Evolutionary conservation across 2,329 filamentous ascomycete genomes (phyloP).

Genomic region (Aspergillus amoenus): DNA sequence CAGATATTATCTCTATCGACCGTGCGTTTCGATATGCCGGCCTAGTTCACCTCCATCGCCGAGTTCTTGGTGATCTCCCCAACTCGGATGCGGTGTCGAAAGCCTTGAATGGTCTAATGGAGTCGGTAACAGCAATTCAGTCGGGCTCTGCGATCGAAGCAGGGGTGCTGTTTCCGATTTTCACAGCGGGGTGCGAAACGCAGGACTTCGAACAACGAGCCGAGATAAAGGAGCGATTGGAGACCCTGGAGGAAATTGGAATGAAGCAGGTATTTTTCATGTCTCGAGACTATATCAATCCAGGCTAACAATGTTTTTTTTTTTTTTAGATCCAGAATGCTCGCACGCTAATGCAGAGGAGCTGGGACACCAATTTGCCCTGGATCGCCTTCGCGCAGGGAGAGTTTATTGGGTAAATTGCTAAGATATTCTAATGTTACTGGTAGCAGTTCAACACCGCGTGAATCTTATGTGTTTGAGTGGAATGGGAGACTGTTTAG

Average conservation of each 20-base stretch:
- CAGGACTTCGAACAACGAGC: constrained; percentile 55
- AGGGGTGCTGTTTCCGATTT: constrained; percentile 76
- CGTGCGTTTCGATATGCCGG: constrained; percentile 78
- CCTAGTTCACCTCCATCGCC: constrained; percentile 71
- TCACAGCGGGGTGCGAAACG: constrained; percentile 77
- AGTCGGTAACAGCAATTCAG: constrained; percentile 61
- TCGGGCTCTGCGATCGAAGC: constrained; percentile 70
- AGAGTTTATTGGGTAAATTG: constrained; percentile 38
- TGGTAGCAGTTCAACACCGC: not conserved
- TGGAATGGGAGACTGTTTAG: not conserved
- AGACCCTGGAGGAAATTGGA: constrained; percentile 68
- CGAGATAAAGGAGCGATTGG: constrained; percentile 65
- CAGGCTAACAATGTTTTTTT: too few relatives aligned
- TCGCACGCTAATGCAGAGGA: constrained; percentile 41
- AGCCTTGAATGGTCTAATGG: constrained; percentile 63
- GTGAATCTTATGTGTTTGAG: not conserved
- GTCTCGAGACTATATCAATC: not conserved
- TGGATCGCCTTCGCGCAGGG: constrained; percentile 42
- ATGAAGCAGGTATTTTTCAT: constrained; percentile 66
- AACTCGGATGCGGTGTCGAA: constrained; percentile 61
- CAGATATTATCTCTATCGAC: constrained; percentile 65
- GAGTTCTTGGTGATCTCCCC: constrained; percentile 64
- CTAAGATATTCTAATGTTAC: not conserved
- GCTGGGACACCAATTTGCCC: constrained; percentile 37
- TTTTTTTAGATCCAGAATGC: constrained; percentile 42